Conservation (phyloP, 371 early-diverging fungal genomes). For the Blakeslea trispora region DNA sequence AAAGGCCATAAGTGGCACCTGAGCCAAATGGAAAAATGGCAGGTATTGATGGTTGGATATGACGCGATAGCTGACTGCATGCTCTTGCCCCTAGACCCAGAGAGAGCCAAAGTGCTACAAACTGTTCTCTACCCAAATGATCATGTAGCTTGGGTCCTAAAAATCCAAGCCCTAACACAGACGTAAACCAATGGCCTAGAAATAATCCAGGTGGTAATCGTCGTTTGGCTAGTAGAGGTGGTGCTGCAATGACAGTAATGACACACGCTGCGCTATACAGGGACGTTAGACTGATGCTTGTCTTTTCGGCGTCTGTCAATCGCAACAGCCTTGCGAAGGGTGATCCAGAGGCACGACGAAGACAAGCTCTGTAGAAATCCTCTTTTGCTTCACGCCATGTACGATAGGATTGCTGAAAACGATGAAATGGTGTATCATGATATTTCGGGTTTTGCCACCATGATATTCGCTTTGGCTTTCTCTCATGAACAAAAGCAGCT, state of each 20-base stretch:
- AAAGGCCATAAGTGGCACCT: constrained; percentile 69
- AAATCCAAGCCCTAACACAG: constrained; percentile 69
- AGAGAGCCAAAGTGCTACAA: constrained; percentile 72
- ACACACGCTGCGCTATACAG: constrained; percentile 66
- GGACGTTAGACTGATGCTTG: constrained; percentile 56
- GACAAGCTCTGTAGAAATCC: too few species aligned
- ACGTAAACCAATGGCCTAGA: constrained; percentile 37
- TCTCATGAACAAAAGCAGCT: constrained; percentile 20
- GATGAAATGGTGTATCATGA: not conserved
- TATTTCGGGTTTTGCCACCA: constrained; percentile 15
- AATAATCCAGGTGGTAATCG: not conserved
- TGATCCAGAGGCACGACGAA: too few species aligned
- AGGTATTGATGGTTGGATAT: constrained; percentile 53
- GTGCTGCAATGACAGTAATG: not conserved
- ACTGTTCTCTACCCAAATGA: constrained; percentile 65
- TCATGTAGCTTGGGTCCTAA: constrained; percentile 53
- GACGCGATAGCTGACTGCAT: constrained; percentile 56
- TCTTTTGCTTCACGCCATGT: not conserved
- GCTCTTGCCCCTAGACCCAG: constrained; percentile 64
- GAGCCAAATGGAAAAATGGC: constrained; percentile 72
- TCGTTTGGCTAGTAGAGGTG: too few species aligned
- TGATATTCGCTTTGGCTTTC: constrained; percentile 12
- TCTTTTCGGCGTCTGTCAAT: constrained; percentile 48
- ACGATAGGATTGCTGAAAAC: not conserved
- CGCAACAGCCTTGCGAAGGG: constrained; percentile 25